Evolutionary conservation across 805 yeast species (phyloP).

Genomic region (Hanseniaspora guilliermondii): DNA sequence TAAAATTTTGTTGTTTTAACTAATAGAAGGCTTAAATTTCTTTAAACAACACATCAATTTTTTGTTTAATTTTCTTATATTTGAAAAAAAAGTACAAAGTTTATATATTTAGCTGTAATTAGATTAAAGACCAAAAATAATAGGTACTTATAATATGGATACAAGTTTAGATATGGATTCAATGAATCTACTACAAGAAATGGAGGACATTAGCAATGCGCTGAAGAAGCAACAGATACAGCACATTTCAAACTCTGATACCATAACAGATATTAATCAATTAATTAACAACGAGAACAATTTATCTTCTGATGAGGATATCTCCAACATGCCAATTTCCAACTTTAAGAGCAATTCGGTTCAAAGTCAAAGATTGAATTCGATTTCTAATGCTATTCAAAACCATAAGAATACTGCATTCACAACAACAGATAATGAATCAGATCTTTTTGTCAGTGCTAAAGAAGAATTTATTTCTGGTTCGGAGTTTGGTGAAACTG

Average conservation of each 20-base stretch:
- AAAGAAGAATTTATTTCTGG: not conserved
- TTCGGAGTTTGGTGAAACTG: not conserved
- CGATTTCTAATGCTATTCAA: not conserved
- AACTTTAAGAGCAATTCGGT: not conserved
- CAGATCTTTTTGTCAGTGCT: slow-evolving; percentile 1
- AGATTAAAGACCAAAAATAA: not conserved
- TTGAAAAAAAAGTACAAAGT: not conserved
- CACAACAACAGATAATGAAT: slow-evolving; percentile 1
- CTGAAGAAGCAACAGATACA: not conserved
- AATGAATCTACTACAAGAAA: slow-evolving; percentile 3
- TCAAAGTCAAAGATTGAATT: not conserved
- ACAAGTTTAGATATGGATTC: slow-evolving; percentile 9
- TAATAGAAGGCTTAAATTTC: too few species aligned
- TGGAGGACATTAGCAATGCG: slow-evolving; percentile 8
- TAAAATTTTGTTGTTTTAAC: too few species aligned
- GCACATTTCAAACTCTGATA: not conserved
- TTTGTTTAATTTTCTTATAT: not conserved
- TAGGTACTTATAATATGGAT: not conserved
- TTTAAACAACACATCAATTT: too few species aligned
- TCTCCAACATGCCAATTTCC: not conserved
- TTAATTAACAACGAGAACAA: not conserved
- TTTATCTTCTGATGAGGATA: not conserved
- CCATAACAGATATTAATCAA: not conserved
- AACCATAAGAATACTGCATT: not conserved
- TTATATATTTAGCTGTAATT: too few species aligned